Evolutionary conservation across 169 alveolate species (phyloP), one percentile per base, ranked within the genome.

Genomic region (Plasmodium cynomolgi): DNA sequence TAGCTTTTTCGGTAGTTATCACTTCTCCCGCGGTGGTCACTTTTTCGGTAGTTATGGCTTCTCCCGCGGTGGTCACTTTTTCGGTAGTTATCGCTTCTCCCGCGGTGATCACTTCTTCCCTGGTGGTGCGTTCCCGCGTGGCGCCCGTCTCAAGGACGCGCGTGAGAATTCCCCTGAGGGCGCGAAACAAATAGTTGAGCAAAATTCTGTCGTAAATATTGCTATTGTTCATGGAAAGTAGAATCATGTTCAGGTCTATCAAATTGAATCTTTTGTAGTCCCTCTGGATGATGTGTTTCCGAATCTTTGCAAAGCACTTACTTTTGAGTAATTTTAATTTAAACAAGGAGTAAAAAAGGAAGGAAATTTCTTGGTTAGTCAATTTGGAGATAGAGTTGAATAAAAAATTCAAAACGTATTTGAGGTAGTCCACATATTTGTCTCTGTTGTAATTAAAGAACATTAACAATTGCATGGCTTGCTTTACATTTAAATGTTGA

Each of bases 401-500:
- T 8, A 90, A 13, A 44, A 80, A 90, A 9, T 80, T 47, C 31
- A 90, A 62, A 23, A 90, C 91, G 82, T 90, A 90, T 31, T 90
- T 90, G 17, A 90, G 54, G 82, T 90, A 81, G 29, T 79, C 62
- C 31, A 90, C 44, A 90, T 90, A 90, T 62, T 90, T 90, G 20
- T 90, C 54, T 80, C 72, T 90, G 39, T 90, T 90, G 39, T 90
- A 80, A 58, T 62, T 90, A 81, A 90, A 90, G 56, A 90, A 90
- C 11, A 79, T 23, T 58, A 90, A 68, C 56, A 90, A 68, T 33
- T 90, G 94, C 81, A 90, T 79, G 17, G 94, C 94, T 90, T 90
- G 94, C 82, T 90, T 90, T 58, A 90, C 82, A 33, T 90, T 79
- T 90, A 90, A 56, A 80, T 90, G 26, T 41, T 90, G 83, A 81